These are phyloP conservation scores for Cucurbitaria berberidis DNA, from an alignment of 2,329 filamentous ascomycete genomes.

Conservation along the genomic window DNA sequence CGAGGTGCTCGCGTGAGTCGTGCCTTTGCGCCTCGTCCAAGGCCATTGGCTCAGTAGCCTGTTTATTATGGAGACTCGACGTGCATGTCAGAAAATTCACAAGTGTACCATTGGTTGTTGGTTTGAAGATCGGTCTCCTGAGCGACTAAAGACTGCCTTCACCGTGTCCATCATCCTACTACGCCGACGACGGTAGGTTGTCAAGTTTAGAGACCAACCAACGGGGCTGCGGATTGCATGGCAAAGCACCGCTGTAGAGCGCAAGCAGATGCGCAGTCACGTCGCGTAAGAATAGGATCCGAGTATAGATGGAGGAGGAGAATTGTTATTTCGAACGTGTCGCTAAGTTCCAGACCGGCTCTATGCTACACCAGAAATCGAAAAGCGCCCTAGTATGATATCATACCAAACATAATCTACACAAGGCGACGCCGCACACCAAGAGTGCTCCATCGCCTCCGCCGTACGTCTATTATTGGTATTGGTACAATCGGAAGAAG, in stretches of 20 bases:
- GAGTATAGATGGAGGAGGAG: conserved; percentile 31
- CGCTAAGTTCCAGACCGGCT: conserved; percentile 43
- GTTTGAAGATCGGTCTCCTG: background rate
- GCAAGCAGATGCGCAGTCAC: background rate
- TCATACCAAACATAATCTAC: conserved; percentile 48
- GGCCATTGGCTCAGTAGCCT: conserved; percentile 8
- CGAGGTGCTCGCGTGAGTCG: conserved; percentile 35
- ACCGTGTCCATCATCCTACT: background rate
- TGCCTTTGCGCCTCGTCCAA: conserved; percentile 7
- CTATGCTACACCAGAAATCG: conserved; percentile 44
- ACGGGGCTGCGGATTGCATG: background rate
- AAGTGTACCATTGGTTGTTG: conserved; percentile 15
- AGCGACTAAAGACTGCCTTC: background rate
- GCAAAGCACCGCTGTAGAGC: background rate
- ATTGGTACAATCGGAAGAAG: conserved; percentile 45
- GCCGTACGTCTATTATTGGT: conserved; percentile 51
- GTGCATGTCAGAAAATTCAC: conserved; percentile 35
- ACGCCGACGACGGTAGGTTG: background rate
- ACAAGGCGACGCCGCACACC: conserved; percentile 32
- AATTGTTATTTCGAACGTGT: conserved; percentile 46
- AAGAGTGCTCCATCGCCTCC: conserved; percentile 32
- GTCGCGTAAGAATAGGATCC: background rate
- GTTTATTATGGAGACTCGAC: conserved; percentile 12
- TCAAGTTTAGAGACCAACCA: conserved; percentile 1
- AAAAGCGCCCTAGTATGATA: conserved; percentile 42